Base-by-base conservation (phyloP, 192 early-diverging fungal species). In the Chytriomyces confervae region DNA sequence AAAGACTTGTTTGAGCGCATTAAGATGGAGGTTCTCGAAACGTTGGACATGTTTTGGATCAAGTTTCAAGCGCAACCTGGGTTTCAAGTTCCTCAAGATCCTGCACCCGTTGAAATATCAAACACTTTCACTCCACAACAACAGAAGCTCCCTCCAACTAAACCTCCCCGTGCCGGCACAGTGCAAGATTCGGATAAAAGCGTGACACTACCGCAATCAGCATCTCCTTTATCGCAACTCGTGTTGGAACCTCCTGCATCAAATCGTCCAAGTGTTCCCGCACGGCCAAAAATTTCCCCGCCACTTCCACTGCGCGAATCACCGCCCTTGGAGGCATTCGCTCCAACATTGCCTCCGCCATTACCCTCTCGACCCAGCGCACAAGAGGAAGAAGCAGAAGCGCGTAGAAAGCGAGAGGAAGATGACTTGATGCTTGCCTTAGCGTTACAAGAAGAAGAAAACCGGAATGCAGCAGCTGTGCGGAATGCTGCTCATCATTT, bases 361-460 rank as follows among this genome's bases (percentile, higher is more conserved):
- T 61, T 61, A 43, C 72, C 72, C 11, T 29, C 72, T 74, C 72
- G 72, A 13, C 24, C 23, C 69, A 23, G 50, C 29, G 11, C 18
- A 50, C 8, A 23, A 57, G 53, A 57, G 20, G 16, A 57, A 20
- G 53, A 57, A 20, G 53, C 13, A 57, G 53, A 57, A 57, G 16
- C 13, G 8, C 53, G 50, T 7, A 20, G 16, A 20, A 10, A 57
- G 27, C 18, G 20, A 8, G 69, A 72, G 57, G 69, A 72, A 57
- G 69, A 72, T 9, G 69, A 72, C 45, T 16, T 72, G 44, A 50
- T 49, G 48, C 44, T 57, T 3, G 69, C 69, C 8, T 27, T 78
- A 10, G 77, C 8, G 23, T 49, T 63, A 36, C 63, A 72, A 62
- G 61, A 49, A 61, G 69, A 72, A 72, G 61, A 72, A 62, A 8